Evolutionary conservation across 2,329 filamentous ascomycete genomes (phyloP).

Genomic region (Scedosporium apiospermum): DNA sequence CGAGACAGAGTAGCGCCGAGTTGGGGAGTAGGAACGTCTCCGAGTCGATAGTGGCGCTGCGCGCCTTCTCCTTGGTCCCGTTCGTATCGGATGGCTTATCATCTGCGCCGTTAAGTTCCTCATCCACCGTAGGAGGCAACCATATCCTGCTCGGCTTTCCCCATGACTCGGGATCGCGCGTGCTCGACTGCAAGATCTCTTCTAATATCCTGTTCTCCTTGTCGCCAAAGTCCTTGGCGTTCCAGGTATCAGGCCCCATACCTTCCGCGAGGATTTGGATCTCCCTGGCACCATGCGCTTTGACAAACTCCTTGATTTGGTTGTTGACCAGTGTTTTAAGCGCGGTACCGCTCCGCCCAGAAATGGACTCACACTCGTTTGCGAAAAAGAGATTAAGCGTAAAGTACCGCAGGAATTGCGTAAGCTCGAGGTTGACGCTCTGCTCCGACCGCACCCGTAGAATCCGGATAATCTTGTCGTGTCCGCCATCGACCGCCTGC

Average conservation of each 20-base stretch:
- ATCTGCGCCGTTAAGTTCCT: conserved; percentile 16
- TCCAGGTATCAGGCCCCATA: conserved; percentile 77
- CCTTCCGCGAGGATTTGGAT: conserved; percentile 65
- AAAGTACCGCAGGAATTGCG: conserved; percentile 71
- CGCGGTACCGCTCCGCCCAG: conserved; percentile 64
- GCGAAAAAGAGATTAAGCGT: conserved; percentile 74
- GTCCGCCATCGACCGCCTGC: conserved; percentile 71
- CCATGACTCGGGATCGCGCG: conserved; percentile 60
- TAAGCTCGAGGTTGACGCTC: conserved; percentile 55
- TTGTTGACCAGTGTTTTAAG: conserved; percentile 72
- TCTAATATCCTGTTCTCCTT: conserved; percentile 49
- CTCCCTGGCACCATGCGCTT: conserved; percentile 59
- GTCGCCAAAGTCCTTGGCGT: conserved; percentile 64
- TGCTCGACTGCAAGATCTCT: conserved; percentile 60
- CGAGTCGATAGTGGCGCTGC: conserved; percentile 69
- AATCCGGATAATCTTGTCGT: conserved; percentile 67
- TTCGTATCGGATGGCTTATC: too few relatives aligned
- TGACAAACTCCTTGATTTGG: conserved; percentile 74
- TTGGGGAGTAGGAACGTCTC: conserved; percentile 79
- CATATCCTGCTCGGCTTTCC: conserved; percentile 49
- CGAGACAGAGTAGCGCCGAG: conserved; percentile 72
- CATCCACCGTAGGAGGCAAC: conserved; percentile 32
- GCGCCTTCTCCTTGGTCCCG: conserved; percentile 48
- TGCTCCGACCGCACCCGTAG: conserved; percentile 70
- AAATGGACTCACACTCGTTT: conserved; percentile 79